A percentile compares a stretch with the other conserved stretches of the same genome.
Conservation (phyloP, 2,329 filamentous ascomycete species). For the Epicoccum nigrum region DNA sequence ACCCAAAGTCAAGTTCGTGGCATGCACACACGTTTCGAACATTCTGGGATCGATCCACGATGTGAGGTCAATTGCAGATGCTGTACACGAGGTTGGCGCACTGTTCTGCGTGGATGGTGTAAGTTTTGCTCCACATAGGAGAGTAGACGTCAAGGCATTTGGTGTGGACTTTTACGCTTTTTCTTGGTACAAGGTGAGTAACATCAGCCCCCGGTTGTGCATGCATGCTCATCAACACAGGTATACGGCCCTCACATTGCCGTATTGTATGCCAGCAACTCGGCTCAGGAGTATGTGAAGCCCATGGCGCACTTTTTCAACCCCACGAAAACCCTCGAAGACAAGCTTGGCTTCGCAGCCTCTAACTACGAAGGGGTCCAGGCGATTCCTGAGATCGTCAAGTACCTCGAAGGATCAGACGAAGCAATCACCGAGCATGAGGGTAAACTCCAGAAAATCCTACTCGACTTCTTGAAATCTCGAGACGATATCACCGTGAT, state of each 20-base stretch:
- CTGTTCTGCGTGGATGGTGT: constrained; percentile 77
- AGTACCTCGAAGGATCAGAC: constrained; percentile 61
- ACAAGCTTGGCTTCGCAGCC: constrained; percentile 72
- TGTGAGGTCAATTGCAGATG: constrained; percentile 61
- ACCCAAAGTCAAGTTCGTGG: constrained; percentile 69
- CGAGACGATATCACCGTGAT: constrained; percentile 63
- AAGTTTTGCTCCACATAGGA: constrained; percentile 75
- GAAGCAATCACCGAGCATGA: constrained; percentile 63
- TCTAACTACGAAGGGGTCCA: constrained; percentile 74
- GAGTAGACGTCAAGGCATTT: constrained; percentile 69
- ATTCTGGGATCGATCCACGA: constrained; percentile 75
- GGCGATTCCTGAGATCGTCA: constrained; percentile 64
- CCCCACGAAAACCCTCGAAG: constrained; percentile 61
- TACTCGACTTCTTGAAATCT: constrained; percentile 65
- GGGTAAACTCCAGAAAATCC: constrained; percentile 60
- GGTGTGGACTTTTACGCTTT: constrained; percentile 80
- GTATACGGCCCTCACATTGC: constrained; percentile 79
- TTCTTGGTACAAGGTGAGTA: constrained; percentile 73
- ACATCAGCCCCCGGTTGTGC: background rate
- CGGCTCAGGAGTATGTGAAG: constrained; percentile 61
- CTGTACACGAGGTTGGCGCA: constrained; percentile 60
- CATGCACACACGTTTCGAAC: constrained; percentile 76
- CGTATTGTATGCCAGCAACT: constrained; percentile 68
- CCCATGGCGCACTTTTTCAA: constrained; percentile 74
- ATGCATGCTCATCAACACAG: constrained; percentile 26